Base-by-base conservation (phyloP, 208 protist genomes). In the Leishmania mexicana region DNA sequence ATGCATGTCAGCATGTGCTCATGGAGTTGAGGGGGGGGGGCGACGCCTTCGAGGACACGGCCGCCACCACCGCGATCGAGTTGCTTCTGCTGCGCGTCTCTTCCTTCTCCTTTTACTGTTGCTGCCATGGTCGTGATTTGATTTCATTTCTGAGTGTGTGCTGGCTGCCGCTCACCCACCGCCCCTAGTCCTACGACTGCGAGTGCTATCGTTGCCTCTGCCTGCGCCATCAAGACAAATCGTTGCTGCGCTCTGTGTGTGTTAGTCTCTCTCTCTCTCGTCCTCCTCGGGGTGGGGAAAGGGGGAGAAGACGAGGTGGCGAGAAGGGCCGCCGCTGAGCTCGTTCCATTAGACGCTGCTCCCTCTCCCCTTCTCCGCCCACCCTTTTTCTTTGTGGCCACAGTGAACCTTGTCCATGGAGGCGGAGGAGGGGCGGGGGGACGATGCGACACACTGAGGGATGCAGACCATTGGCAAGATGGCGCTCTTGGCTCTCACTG, bases 1-100 rank as follows among this genome's bases (percentile, higher is more conserved):
- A 35, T 35, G 24, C 78, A 62, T 76, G 49, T 74, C 51, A 53
- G 62, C 24, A 70, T 53, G 38, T 73, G n/a, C 76, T 45, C 42
- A 42, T 31, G 62, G 62, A 40, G 31, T 40, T 68, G 62, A 40
- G 62, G 62, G 31, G 31, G 31, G 31, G 35, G 38, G 78, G 38
- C n/a, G 42, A 54, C 67, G 38, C n/a, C 15, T 7, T 17, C 47
- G 13, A 75, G n/a, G 40, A 62, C 28, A 82, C 60, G 45, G 45
- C 65, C 74, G 73, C 71, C 31, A 42, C 75, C 49, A 60, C 38
- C 62, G 5, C 68, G 58, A 2, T 78, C 47, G 72, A 49, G 5
- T 21, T 76, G 10, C n/a, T 65, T 45, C n/a, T 49, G 51, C 21
- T 35, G 2, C 31, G 62, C 21, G 62, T 68, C 31, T 68, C 31